Evolutionary conservation across 441 rosid genomes (phyloP), one percentile per base, ranked within the genome.

Genomic region (Bruguiera hainesii): DNA sequence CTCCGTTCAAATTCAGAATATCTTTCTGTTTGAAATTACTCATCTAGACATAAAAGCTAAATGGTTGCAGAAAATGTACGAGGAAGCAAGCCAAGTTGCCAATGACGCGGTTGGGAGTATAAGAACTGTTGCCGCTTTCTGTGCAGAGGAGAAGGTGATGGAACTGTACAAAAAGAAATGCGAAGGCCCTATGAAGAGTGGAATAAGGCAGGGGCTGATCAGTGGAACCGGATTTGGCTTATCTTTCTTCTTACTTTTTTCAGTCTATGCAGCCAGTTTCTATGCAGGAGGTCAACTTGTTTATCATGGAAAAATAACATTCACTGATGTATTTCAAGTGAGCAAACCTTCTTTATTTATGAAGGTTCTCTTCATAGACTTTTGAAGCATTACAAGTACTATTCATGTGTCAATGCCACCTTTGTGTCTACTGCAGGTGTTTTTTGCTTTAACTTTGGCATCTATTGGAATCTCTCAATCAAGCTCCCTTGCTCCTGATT

Each of bases 31-130:
- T 26, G 16, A 53, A 53, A 53, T 53, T 21, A n/a, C n/a, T n/a
- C n/a, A n/a, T n/a, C n/a, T n/a, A n/a, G n/a, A n/a, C n/a, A n/a
- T n/a, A n/a, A n/a, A 53, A 53, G 28, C 0, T 23, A 10, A 23
- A 25, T 53, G 28, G 28, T 53, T 53, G 58, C 58, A 89, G 78
- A 64, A 76, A 83, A 55, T 80, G 85, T 88, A 86, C 6, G 87
- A 86, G 76, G 89, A 88, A 71, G 94, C 94, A 20, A 88, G 88
- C 71, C 83, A 86, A 72, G 87, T 88, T 20, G 91, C 88, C 1
- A 83, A 78, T 46, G 93, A 89, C 69, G 96, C 93, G 4, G 86
- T 85, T 1, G 87, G 91, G 56, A 83, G 88, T 62, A 87, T 87
- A 31, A 80, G 93, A 77, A 85, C 96, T 2, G 90, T 89, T 64